Evolutionary conservation across 75 land plant species (phyloP).

Genomic region (Chamaecyparis obtusa): DNA sequence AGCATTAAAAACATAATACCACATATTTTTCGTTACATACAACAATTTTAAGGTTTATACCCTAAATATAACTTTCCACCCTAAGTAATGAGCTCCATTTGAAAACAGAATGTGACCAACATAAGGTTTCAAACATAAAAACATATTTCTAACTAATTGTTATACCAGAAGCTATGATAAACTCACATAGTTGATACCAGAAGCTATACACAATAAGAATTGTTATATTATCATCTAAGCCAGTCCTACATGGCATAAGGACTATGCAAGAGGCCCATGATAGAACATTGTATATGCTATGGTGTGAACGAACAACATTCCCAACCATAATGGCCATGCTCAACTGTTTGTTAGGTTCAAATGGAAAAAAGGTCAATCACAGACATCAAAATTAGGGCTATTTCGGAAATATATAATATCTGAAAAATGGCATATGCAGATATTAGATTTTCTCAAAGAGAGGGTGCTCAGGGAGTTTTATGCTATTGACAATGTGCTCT

Average conservation of each 20-base stretch:
- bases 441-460: neutral
- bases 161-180: too few relatives aligned
- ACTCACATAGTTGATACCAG: too few relatives aligned
- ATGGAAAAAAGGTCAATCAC: neutral
- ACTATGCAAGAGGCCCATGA: neutral
- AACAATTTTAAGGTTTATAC: neutral
- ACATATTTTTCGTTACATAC: neutral
- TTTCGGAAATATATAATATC: neutral
- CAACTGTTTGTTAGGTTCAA: neutral
- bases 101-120: neutral
- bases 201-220: too few relatives aligned
- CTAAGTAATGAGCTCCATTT: neutral
- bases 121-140: neutral
- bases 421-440: neutral
- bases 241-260: neutral
- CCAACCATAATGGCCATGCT: neutral
- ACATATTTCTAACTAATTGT: neutral
- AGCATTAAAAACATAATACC: neutral
- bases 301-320: neutral
- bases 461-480: neutral
- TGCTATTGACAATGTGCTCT: neutral
- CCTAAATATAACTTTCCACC: neutral
- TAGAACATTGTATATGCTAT: neutral
- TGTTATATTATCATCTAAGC: neutral
- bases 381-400: neutral